Base-by-base conservation (phyloP, 2,329 filamentous ascomycete genomes). In the Cladophialophora psammophila region DNA sequence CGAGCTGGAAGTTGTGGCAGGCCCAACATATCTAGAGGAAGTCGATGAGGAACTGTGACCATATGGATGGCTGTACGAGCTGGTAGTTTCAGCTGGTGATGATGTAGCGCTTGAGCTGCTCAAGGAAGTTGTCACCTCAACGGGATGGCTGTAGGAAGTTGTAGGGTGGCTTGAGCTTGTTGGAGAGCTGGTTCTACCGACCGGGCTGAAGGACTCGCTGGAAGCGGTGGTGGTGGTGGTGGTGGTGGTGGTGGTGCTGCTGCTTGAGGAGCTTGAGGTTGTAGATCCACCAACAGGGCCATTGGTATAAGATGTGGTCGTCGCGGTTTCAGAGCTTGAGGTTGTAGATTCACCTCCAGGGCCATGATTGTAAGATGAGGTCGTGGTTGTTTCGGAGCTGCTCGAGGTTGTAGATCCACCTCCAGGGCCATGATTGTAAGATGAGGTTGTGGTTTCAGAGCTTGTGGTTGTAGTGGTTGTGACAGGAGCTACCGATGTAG, bases 251-350 rank as follows among this genome's bases (percentile, higher is more conserved):
- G 61, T 60, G 48, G 48, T 63, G 9, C 32, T 35, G 54, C 36
- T 68, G 55, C 48, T 64, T 13, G 60, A 58, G n/a, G 55, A 61
- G 55, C 48, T 64, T 13, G 60, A 58, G n/a, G 55, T 64, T 12
- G 63, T 60, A 38, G 53, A 36, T 26, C 50, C 53, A n/a, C 52
- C 40, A 35, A 55, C 35, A 18, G 66, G 66, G 36, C 62, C 62
- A 45, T 26, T 26, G 26, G 2, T 63, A 7, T n/a, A 48, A 15
- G 57, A 35, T 12, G 60, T 63, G 36, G 62, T 56, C 7, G 35
- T 59, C 10, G 64, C 58, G 3, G 50, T 63, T 20, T 26, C 50
- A 2, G 56, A 42, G 42, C 38, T 48, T n/a, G 58, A 26, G 9
- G 52, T 45, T 20, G 60, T 63, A 15, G 52, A 20, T 31, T 8